Evolutionary conservation across 768 basidiomycete genomes (phyloP).

Genomic region (Termitomyces titanicus): DNA sequence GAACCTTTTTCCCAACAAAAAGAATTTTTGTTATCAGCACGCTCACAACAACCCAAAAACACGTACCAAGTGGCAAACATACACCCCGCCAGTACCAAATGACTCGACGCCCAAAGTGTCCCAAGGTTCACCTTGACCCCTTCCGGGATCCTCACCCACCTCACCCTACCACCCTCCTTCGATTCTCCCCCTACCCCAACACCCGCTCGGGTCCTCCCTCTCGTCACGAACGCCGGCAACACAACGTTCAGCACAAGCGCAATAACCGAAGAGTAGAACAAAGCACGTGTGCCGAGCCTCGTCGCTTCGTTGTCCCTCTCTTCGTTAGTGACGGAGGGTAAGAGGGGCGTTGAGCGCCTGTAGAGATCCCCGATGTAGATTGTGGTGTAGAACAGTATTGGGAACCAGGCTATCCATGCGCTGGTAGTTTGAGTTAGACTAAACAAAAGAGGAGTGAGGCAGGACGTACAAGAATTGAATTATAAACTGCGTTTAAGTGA

Average conservation of each 20-base stretch:
- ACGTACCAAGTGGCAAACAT: constrained; percentile 86
- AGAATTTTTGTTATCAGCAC: too few species aligned
- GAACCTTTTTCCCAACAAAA: constrained; percentile 44
- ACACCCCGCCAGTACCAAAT: constrained; percentile 66
- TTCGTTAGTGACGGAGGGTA: constrained; percentile 16
- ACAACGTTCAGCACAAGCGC: constrained; percentile 64
- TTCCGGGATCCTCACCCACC: constrained; percentile 32
- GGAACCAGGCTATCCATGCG: constrained; percentile 90
- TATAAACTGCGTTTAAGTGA: constrained; percentile 49
- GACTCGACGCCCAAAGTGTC: constrained; percentile 75
- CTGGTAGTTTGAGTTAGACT: constrained; percentile 28
- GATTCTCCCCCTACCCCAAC: background rate
- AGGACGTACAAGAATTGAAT: constrained; percentile 77
- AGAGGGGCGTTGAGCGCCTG: constrained; percentile 40
- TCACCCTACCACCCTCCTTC: constrained; percentile 1
- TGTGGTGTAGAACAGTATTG: constrained; percentile 83
- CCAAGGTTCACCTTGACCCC: constrained; percentile 57
- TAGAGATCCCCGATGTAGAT: constrained; percentile 88
- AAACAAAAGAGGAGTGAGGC: background rate
- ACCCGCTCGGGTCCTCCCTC: background rate
- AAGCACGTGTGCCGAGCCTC: constrained; percentile 77
- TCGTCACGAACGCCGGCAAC: constrained; percentile 60
- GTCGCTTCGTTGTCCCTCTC: constrained; percentile 66
- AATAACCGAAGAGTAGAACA: constrained; percentile 74
- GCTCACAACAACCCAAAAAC: too few species aligned